phyloP scores from a whole-genome alignment of 2,329 filamentous ascomycete genomes.

The Aspergillus pseudoterreus region DNA sequence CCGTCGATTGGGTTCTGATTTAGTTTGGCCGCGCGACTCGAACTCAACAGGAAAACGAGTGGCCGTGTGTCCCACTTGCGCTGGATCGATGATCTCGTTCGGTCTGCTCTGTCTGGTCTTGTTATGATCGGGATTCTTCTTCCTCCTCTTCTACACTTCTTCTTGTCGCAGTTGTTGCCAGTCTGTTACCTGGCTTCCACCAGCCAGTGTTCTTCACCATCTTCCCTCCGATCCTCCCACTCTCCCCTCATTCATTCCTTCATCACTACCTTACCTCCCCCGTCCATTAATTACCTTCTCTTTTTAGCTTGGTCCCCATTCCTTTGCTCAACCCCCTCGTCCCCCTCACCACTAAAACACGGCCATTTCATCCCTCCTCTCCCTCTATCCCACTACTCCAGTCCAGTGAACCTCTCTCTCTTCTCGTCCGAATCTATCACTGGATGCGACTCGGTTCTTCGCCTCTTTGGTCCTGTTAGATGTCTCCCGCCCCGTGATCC shows the following conservation, averaged over 20 bases:
- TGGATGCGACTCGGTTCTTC: not conserved
- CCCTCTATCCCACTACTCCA: not conserved
- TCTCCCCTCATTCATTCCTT: slow-evolving; percentile 2
- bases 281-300: slow-evolving; percentile 13
- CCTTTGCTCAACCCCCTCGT: slow-evolving; percentile 4
- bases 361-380: slow-evolving; percentile 2
- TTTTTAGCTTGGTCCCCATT: slow-evolving; percentile 2
- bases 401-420: slow-evolving; percentile 2
- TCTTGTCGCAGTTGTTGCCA: not conserved
- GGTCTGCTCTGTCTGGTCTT: not conserved
- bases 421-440: slow-evolving; percentile 2
- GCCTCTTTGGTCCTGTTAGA: slow-evolving; percentile 11
- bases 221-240: not conserved
- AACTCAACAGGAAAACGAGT: slow-evolving; percentile 12
- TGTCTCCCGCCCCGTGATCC: slow-evolving; percentile 12
- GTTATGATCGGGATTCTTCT: slow-evolving; percentile 11
- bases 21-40: slow-evolving; percentile 4
- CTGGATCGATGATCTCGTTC: slow-evolving; percentile 14
- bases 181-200: not conserved
- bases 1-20: not conserved
- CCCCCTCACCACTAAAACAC: slow-evolving; percentile 13
- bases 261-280: slow-evolving; percentile 1
- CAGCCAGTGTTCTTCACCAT: not conserved
- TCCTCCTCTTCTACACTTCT: slow-evolving; percentile 13
- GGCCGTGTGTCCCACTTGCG: slow-evolving; percentile 15